Evolutionary conservation across 345 rosid genomes (phyloP).

Genomic region (Erodium maritimum): DNA sequence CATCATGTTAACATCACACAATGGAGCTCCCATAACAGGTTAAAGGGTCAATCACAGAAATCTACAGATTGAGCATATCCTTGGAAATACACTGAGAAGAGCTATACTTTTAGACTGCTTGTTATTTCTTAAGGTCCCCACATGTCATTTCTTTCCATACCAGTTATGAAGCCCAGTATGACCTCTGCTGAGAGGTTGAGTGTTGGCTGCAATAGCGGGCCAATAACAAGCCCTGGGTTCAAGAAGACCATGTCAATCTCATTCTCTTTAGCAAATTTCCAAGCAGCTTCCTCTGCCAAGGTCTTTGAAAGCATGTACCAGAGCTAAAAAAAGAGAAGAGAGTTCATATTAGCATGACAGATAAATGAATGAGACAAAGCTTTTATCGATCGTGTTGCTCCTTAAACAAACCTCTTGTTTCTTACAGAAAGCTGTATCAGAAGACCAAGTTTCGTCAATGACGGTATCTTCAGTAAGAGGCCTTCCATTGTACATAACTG

Average conservation of each 20-base stretch:
- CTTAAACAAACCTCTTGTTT: slow-evolving; percentile 10
- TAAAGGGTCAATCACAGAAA: no score
- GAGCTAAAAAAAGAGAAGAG: slow-evolving; percentile 2
- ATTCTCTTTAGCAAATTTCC: slow-evolving; percentile 8
- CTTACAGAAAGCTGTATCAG: slow-evolving; percentile 11
- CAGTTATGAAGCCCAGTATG: no score
- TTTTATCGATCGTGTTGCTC: no score
- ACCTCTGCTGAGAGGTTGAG: not conserved
- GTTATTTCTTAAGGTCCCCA: no score
- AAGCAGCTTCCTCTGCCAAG: slow-evolving; percentile 11
- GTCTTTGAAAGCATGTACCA: slow-evolving; percentile 11
- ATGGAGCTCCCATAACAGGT: no score
- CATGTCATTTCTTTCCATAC: no score
- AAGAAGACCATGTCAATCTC: slow-evolving; percentile 6
- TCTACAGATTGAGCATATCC: no score
- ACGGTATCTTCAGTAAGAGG: slow-evolving; percentile 10
- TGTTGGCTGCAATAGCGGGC: slow-evolving; percentile 11
- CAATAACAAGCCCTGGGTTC: slow-evolving; percentile 7
- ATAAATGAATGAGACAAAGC: no score
- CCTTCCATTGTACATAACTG: slow-evolving; percentile 11
- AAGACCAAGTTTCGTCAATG: slow-evolving; percentile 22
- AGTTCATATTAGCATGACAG: no score
- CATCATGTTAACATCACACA: not conserved
- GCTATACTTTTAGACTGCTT: no score
- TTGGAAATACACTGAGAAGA: no score